phyloP scores from a whole-genome alignment of 2,329 filamentous ascomycete species.

The Penicillium sp. region DNA sequence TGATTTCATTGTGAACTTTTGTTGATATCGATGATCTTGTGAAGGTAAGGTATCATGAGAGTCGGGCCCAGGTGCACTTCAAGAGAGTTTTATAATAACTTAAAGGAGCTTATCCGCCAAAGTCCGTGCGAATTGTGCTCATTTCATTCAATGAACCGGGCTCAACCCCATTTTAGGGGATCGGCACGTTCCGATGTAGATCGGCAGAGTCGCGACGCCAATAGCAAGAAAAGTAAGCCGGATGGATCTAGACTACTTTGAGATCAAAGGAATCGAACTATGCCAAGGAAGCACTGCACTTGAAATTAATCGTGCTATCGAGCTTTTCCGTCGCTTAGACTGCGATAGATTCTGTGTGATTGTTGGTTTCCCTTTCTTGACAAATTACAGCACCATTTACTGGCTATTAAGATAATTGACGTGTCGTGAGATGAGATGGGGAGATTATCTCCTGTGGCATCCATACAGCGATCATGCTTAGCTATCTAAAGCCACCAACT shows the following conservation, averaged over 20 bases:
- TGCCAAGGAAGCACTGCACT: background rate
- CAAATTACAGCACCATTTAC: background rate
- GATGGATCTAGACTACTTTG: background rate
- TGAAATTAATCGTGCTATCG: background rate
- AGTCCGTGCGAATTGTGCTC: background rate
- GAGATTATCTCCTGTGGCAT: background rate
- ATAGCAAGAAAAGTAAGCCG: background rate
- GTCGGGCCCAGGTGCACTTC: background rate
- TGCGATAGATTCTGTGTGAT: background rate
- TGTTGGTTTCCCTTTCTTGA: background rate
- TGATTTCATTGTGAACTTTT: background rate
- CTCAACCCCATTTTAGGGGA: background rate
- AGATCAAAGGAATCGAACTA: background rate
- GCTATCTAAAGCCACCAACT: conserved; percentile 2
- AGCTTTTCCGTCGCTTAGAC: background rate
- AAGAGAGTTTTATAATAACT: background rate
- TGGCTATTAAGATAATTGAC: background rate
- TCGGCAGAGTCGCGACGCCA: background rate
- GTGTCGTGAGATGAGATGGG: background rate
- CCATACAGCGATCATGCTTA: conserved; percentile 1
- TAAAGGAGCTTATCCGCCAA: background rate
- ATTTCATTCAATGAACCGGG: background rate
- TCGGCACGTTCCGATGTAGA: background rate
- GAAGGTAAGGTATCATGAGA: background rate
- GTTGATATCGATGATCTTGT: background rate